phyloP scores from a whole-genome alignment of 805 yeast species.

The Ogataea kodamae region DNA sequence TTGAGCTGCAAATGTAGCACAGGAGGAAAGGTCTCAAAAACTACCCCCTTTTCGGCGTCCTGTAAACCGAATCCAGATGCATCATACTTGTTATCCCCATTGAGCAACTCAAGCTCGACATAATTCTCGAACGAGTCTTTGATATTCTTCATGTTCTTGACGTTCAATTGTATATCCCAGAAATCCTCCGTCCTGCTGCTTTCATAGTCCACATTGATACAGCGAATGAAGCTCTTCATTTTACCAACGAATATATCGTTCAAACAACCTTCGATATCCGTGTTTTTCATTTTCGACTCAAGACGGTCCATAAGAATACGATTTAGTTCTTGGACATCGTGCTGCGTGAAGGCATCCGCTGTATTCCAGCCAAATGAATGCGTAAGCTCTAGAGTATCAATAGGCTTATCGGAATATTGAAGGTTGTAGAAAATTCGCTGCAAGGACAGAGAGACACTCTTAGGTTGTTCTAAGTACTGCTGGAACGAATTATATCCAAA shows the following conservation, averaged over 20 bases:
- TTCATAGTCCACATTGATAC: slow-evolving; percentile 90
- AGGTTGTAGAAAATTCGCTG: slow-evolving; percentile 84
- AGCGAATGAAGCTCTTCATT: slow-evolving; percentile 92
- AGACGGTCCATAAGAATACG: slow-evolving; percentile 92
- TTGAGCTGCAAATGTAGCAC: slow-evolving; percentile 91
- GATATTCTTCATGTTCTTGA: slow-evolving; percentile 71
- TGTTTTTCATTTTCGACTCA: slow-evolving; percentile 87
- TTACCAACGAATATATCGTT: slow-evolving; percentile 90
- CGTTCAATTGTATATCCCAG: slow-evolving; percentile 97
- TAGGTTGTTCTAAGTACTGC: slow-evolving; percentile 33
- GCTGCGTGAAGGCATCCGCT: slow-evolving; percentile 93
- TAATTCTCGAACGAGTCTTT: slow-evolving; percentile 79
- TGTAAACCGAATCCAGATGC: slow-evolving; percentile 89
- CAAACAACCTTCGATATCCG: slow-evolving; percentile 69
- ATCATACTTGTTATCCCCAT: slow-evolving; percentile 93
- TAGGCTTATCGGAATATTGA: slow-evolving; percentile 67
- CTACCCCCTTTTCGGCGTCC: slow-evolving; percentile 95
- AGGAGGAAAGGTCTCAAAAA: slow-evolving; percentile 85
- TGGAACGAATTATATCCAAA: slow-evolving; percentile 32
- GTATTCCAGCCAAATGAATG: slow-evolving; percentile 96
- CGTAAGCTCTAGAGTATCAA: slow-evolving; percentile 84
- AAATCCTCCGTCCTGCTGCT: slow-evolving; percentile 89
- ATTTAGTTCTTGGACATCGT: slow-evolving; percentile 95
- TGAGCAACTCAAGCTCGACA: slow-evolving; percentile 80
- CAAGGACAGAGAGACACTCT: slow-evolving; percentile 73